Percentiles rank a stretch among this genome's conserved stretches.
Evolutionary conservation across 2,329 filamentous ascomycete species (phyloP).

Genomic region (Venturiaceae sp.): DNA sequence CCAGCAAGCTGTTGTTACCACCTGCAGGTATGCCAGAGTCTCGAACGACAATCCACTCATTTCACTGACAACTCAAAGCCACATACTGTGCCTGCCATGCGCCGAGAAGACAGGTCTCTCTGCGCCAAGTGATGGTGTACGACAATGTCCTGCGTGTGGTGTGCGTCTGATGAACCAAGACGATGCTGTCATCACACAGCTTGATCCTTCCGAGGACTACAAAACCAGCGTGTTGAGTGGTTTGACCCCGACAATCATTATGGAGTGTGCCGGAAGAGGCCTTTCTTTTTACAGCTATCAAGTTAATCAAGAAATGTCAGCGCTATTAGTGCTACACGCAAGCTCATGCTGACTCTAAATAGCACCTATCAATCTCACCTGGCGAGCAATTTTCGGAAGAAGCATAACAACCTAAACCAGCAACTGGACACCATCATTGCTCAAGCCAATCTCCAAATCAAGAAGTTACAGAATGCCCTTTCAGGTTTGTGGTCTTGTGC

Average conservation of each 20-base stretch:
- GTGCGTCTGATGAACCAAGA: slow-evolving; percentile 59
- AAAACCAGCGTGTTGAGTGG: slow-evolving; percentile 81
- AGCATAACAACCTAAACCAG: slow-evolving; percentile 53
- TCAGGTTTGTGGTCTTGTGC: slow-evolving; percentile 36
- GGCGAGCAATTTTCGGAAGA: slow-evolving; percentile 61
- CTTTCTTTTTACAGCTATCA: slow-evolving; percentile 84
- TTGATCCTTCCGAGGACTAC: slow-evolving; percentile 80
- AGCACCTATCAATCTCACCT: slow-evolving; percentile 71
- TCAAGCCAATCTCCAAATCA: slow-evolving; percentile 66
- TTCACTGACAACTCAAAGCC: slow-evolving; percentile 39
- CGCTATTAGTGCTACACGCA: no score
- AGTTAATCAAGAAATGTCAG: slow-evolving; percentile 69
- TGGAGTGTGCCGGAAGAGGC: slow-evolving; percentile 76
- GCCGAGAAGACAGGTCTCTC: slow-evolving; percentile 56
- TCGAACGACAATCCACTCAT: background rate
- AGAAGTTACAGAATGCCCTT: slow-evolving; percentile 54
- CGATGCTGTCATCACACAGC: slow-evolving; percentile 60
- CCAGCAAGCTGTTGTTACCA: slow-evolving; percentile 71
- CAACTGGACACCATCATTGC: slow-evolving; percentile 65
- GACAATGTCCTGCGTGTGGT: slow-evolving; percentile 67
- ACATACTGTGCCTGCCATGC: slow-evolving; percentile 77
- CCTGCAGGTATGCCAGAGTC: slow-evolving; percentile 56
- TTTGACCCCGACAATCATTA: slow-evolving; percentile 67
- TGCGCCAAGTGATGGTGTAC: slow-evolving; percentile 36
- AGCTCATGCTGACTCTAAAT: slow-evolving; percentile 11